phyloP scores from a whole-genome alignment of 345 rosid genomes.

The Boechera divaricarpa region DNA sequence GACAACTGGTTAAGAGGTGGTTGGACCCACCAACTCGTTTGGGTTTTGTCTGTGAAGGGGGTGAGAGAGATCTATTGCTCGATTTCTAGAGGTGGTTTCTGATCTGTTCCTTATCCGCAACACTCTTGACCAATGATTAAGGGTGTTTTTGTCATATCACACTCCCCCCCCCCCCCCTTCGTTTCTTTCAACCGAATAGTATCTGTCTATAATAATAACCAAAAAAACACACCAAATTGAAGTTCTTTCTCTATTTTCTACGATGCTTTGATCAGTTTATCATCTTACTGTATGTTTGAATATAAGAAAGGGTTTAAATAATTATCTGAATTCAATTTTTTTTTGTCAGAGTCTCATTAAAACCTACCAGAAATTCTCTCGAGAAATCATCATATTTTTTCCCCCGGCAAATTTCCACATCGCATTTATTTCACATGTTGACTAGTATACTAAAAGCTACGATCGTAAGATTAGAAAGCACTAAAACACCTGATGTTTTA shows the following conservation, averaged over 20 bases:
- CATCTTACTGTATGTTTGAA: neutral
- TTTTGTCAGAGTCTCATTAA: slow-evolving; percentile 20
- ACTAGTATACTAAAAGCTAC: slow-evolving; percentile 10
- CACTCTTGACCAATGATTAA: slow-evolving; percentile 40
- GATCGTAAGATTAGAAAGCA: too few species aligned
- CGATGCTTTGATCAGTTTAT: slow-evolving; percentile 11
- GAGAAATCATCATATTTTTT: neutral
- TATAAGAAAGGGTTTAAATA: neutral
- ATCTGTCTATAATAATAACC: neutral
- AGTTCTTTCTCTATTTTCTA: neutral
- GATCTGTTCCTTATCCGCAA: slow-evolving; percentile 46
- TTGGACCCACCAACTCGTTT: slow-evolving; percentile 26
- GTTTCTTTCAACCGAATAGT: neutral
- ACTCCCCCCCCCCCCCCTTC: too few species aligned
- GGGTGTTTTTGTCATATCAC: slow-evolving; percentile 41
- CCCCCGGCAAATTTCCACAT: slow-evolving; percentile 9
- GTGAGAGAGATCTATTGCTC: slow-evolving; percentile 45
- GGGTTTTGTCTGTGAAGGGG: slow-evolving; percentile 10
- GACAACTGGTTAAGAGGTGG: slow-evolving; percentile 15
- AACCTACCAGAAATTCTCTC: neutral
- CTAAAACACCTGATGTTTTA: too few species aligned
- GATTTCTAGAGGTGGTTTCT: slow-evolving; percentile 42
- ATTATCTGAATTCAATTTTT: slow-evolving; percentile 23
- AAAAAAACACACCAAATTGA: neutral
- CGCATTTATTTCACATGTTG: slow-evolving; percentile 26